phyloP scores from a whole-genome alignment of 306 rosid genomes.

The Pyrus betulifolia region DNA sequence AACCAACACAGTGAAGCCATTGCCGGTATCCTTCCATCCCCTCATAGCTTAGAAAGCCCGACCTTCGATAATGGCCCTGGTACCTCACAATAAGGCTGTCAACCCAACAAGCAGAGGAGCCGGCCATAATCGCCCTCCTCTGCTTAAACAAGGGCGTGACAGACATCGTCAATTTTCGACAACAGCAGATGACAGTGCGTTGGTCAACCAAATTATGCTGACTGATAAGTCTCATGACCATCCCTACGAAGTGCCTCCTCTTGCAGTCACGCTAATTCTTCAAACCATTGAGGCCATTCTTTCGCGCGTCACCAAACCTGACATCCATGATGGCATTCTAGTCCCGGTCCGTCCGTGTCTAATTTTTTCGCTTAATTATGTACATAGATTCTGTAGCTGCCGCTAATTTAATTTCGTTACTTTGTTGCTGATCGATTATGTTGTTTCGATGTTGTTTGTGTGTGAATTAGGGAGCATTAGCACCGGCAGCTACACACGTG shows the following conservation, averaged over 20 bases:
- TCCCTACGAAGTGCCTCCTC: background rate
- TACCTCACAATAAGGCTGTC: background rate
- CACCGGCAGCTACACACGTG: conserved; percentile 2
- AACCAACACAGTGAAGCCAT: background rate
- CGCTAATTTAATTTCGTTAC: background rate
- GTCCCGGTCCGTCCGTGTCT: background rate
- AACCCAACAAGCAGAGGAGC: background rate
- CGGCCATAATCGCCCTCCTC: background rate
- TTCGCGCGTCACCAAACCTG: conserved; percentile 7
- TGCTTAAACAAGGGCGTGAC: background rate
- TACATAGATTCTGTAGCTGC: background rate
- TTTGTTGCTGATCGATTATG: background rate
- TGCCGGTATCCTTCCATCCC: background rate
- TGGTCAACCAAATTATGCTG: background rate
- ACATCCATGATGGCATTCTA: conserved; percentile 16
- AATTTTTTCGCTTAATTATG: background rate
- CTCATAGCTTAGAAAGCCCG: background rate
- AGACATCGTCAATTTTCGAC: background rate
- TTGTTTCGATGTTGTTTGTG: background rate
- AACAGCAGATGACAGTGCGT: background rate
- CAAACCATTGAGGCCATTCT: conserved; percentile 43
- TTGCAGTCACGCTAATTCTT: conserved; percentile 33
- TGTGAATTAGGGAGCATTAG: background rate
- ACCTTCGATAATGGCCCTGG: background rate
- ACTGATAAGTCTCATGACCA: conserved; percentile 8